Conservation (phyloP, 164 flowering plant genomes). For the Buxus sempervirens region DNA sequence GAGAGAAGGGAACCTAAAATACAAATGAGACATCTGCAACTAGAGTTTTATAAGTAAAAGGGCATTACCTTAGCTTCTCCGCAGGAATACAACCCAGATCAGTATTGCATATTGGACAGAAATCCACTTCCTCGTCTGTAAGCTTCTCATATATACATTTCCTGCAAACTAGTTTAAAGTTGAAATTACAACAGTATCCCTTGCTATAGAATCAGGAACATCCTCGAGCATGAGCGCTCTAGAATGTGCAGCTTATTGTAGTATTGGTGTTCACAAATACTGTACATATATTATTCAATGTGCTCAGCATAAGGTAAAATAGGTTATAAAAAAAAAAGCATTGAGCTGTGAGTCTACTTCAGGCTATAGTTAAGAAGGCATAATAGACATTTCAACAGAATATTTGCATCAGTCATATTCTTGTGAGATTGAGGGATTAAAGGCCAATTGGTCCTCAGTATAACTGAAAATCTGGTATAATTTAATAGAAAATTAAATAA, state of each 20-base stretch:
- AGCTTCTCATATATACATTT: slow-evolving; percentile 83
- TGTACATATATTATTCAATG: not conserved
- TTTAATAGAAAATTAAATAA: no score
- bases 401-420: no score
- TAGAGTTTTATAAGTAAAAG: not conserved
- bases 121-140: slow-evolving; percentile 72
- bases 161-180: slow-evolving; percentile 70
- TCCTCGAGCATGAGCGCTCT: not conserved
- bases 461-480: no score
- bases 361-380: no score
- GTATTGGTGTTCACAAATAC: not conserved
- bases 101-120: slow-evolving; percentile 83
- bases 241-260: no score
- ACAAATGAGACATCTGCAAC: not conserved
- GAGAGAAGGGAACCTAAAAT: not conserved
- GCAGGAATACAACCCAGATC: slow-evolving; percentile 78
- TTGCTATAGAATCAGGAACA: not conserved
- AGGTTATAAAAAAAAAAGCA: no score
- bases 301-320: not conserved
- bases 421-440: no score
- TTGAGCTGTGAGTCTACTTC: no score
- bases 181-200: slow-evolving; percentile 6
- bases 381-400: no score
- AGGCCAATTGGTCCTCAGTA: no score
- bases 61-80: slow-evolving; percentile 77